Percentiles rank a stretch among this genome's conserved stretches.
These are phyloP conservation scores for Rhynchospora tenuis DNA, from an alignment of 176 grass and related monocot species.

Conservation along the genomic window DNA sequence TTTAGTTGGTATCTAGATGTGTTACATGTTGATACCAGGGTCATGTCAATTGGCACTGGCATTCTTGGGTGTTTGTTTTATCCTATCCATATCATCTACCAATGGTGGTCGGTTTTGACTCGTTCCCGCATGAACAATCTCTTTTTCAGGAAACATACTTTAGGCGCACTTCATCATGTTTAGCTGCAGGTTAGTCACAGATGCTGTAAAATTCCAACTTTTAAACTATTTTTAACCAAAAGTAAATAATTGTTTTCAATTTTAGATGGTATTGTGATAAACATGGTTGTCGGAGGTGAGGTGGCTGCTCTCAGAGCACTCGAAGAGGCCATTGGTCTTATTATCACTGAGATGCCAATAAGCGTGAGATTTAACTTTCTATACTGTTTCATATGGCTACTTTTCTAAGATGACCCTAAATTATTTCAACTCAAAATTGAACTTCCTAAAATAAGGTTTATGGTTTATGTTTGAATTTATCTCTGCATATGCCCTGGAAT, in stretches of 20 bases:
- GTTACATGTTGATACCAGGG: no score
- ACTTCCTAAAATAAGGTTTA: constrained; percentile 6
- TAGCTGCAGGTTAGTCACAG: constrained; percentile 50
- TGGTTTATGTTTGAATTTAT: background rate
- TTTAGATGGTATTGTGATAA: constrained; percentile 83
- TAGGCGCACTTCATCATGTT: constrained; percentile 73
- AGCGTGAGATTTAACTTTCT: constrained; percentile 42
- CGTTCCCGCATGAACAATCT: background rate
- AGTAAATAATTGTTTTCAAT: constrained; percentile 11
- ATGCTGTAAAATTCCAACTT: background rate
- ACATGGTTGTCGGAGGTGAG: constrained; percentile 96
- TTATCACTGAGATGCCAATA: constrained; percentile 96
- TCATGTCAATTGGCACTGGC: background rate
- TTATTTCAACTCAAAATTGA: background rate
- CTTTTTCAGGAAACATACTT: constrained; percentile 71
- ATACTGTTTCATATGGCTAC: background rate
- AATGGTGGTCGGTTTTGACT: background rate
- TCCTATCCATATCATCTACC: background rate
- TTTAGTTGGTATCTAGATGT: no score
- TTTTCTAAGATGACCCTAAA: constrained; percentile 2
- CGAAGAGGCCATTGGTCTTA: constrained; percentile 68
- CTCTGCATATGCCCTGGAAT: background rate
- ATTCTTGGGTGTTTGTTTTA: background rate
- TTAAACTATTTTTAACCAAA: background rate
- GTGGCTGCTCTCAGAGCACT: constrained; percentile 62